These are phyloP conservation scores for Melampsora americana DNA, from an alignment of 1,284 basidiomycete species.

Conservation along the genomic window DNA sequence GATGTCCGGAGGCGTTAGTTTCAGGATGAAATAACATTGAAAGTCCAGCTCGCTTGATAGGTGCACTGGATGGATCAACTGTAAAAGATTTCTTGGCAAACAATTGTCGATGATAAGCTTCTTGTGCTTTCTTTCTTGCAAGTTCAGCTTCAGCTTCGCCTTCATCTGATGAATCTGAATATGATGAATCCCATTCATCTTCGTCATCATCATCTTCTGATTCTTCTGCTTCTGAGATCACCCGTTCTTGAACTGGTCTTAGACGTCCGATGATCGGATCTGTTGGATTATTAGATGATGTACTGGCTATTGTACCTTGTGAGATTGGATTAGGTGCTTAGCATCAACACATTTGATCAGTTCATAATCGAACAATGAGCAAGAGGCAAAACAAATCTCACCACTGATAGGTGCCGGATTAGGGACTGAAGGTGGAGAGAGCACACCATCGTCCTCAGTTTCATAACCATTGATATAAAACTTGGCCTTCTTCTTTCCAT, in stretches of 20 bases:
- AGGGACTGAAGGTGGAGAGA: conserved; percentile 20
- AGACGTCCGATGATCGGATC: background rate
- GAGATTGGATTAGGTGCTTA: too few species aligned
- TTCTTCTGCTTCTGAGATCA: conserved; percentile 9
- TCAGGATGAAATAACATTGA: conserved; percentile 40
- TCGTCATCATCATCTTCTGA: conserved; percentile 14
- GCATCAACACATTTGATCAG: too few species aligned
- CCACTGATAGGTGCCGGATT: background rate
- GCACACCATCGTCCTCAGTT: conserved; percentile 10
- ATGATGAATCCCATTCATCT: conserved; percentile 39
- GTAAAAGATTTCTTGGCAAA: conserved; percentile 32
- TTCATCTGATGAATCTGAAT: conserved; percentile 29
- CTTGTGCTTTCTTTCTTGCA: conserved; percentile 7
- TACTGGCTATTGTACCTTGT: too few species aligned
- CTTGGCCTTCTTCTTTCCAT: conserved; percentile 24
- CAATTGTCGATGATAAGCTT: conserved; percentile 30
- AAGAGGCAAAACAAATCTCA: too few species aligned
- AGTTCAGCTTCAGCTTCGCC: conserved; percentile 14
- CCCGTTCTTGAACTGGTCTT: background rate
- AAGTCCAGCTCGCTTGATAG: conserved; percentile 22
- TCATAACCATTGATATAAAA: conserved; percentile 33
- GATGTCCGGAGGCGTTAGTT: conserved; percentile 9
- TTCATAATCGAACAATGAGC: too few species aligned
- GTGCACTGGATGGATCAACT: background rate
- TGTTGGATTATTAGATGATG: background rate